A percentile compares a stretch with the other conserved stretches of the same genome.
Evolutionary conservation across 306 rosid genomes (phyloP).

Genomic region (Prunus fruticosa): DNA sequence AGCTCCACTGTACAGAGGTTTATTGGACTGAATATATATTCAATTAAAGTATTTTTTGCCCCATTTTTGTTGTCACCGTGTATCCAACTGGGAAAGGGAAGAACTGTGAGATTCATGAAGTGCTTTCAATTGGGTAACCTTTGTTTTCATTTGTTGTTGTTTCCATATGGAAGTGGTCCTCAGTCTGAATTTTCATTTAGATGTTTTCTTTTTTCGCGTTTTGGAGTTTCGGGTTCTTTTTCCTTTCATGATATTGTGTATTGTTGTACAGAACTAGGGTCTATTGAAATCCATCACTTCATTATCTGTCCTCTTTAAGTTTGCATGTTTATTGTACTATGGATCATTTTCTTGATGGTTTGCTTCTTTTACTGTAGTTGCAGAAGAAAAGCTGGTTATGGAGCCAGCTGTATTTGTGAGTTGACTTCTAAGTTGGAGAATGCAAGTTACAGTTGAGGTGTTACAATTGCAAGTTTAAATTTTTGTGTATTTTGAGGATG

Average conservation of each 20-base stretch:
- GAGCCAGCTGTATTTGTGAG: slow-evolving; percentile 16
- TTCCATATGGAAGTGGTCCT: not conserved
- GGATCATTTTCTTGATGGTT: slow-evolving; percentile 3
- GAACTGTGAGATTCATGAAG: slow-evolving; percentile 10
- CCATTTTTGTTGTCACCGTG: slow-evolving; percentile 1
- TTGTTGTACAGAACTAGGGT: not conserved
- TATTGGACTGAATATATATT: slow-evolving; percentile 13
- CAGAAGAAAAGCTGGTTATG: slow-evolving; percentile 15
- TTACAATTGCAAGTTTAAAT: not conserved
- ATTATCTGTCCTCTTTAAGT: not conserved
- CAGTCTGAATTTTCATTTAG: not conserved
- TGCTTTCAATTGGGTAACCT: not conserved
- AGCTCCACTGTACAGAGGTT: slow-evolving; percentile 4
- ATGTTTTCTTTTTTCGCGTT: not conserved
- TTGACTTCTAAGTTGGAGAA: slow-evolving; percentile 20
- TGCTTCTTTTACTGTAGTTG: slow-evolving; percentile 1
- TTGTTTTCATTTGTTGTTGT: slow-evolving; percentile 8
- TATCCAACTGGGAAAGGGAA: slow-evolving; percentile 18
- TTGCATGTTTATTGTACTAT: not conserved
- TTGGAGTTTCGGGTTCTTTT: not conserved
- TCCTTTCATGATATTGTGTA: not conserved
- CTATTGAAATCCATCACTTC: not conserved
- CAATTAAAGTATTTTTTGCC: not conserved
- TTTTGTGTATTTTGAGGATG: slow-evolving; percentile 31
- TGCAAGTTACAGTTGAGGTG: slow-evolving; percentile 17